Conservation (phyloP, 139 green algal species). For the Tetraselmis striata region DNA sequence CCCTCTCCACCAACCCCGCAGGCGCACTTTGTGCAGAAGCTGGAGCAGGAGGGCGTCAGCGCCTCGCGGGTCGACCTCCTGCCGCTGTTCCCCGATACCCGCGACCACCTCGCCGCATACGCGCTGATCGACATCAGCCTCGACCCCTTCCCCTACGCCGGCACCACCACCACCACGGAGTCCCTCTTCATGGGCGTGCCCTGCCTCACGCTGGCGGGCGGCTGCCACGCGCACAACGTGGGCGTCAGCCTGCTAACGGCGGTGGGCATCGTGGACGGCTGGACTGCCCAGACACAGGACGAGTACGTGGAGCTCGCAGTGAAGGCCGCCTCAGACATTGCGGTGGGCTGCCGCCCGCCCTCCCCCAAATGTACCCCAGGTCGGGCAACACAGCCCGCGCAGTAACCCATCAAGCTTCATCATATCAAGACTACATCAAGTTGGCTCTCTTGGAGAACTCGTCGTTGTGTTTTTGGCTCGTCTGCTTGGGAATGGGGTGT, state of each 20-base stretch:
- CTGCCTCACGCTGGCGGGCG: constrained; percentile 72
- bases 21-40: not conserved
- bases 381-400: too few relatives aligned
- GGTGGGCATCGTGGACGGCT: constrained; percentile 64
- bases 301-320: constrained; percentile 77
- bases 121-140: constrained; percentile 78
- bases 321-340: constrained; percentile 40
- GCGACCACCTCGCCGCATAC: constrained; percentile 81
- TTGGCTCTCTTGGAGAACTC: too few relatives aligned
- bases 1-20: too few relatives aligned
- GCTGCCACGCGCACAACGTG: constrained; percentile 94
- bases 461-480: too few relatives aligned
- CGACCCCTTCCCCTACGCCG: constrained; percentile 94
- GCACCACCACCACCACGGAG: constrained; percentile 96
- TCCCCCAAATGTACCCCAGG: too few relatives aligned
- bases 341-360: constrained; percentile 1
- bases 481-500: too few relatives aligned
- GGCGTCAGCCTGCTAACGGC: constrained; percentile 74
- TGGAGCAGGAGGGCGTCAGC: constrained; percentile 50
- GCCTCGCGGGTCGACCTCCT: constrained; percentile 78
- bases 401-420: too few relatives aligned
- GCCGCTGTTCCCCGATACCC: constrained; percentile 63
- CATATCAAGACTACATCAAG: too few relatives aligned
- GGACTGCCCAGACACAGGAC: constrained; percentile 64
- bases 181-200: constrained; percentile 92